Conservation (phyloP, 2,329 filamentous ascomycete genomes). For the Alternaria viburni region DNA sequence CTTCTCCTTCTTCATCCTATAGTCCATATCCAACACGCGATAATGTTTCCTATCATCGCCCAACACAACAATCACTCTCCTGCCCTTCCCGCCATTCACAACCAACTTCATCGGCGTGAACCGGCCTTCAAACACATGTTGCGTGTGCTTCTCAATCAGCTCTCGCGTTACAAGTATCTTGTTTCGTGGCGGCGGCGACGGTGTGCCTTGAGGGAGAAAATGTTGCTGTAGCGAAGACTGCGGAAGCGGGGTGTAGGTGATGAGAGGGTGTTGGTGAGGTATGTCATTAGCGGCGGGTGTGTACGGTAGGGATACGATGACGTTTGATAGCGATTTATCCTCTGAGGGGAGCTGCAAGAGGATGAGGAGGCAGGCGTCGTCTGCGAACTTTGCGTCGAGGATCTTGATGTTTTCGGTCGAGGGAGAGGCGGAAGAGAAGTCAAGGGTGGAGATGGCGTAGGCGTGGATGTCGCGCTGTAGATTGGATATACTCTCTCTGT, state of each 20-base stretch:
- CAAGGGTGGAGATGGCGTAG: slow-evolving; percentile 62
- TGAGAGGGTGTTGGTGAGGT: slow-evolving; percentile 26
- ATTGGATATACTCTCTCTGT: slow-evolving; percentile 50
- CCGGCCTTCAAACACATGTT: slow-evolving; percentile 56
- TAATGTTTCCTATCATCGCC: slow-evolving; percentile 62
- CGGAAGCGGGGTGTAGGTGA: slow-evolving; percentile 14
- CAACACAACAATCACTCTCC: slow-evolving; percentile 61
- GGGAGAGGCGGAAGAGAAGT: slow-evolving; percentile 29
- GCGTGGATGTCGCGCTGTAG: slow-evolving; percentile 37
- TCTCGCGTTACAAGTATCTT: slow-evolving; percentile 9
- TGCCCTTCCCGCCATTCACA: slow-evolving; percentile 62
- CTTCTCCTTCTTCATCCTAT: slow-evolving; percentile 34
- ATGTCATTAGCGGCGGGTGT: neutral
- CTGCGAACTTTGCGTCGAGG: slow-evolving; percentile 71
- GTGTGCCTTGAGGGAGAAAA: slow-evolving; percentile 1
- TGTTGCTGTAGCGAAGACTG: slow-evolving; percentile 2
- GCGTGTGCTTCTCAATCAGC: slow-evolving; percentile 35
- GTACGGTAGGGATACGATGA: slow-evolving; percentile 42
- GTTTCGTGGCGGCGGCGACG: neutral
- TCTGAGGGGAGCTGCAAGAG: slow-evolving; percentile 53
- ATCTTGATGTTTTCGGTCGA: slow-evolving; percentile 58
- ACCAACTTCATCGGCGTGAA: slow-evolving; percentile 59
- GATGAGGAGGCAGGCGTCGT: slow-evolving; percentile 66
- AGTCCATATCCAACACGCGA: slow-evolving; percentile 62
- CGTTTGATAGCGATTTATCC: neutral